phyloP scores from a whole-genome alignment of 352 stramenopile genomes.

The Globisporangium orthogonon region DNA sequence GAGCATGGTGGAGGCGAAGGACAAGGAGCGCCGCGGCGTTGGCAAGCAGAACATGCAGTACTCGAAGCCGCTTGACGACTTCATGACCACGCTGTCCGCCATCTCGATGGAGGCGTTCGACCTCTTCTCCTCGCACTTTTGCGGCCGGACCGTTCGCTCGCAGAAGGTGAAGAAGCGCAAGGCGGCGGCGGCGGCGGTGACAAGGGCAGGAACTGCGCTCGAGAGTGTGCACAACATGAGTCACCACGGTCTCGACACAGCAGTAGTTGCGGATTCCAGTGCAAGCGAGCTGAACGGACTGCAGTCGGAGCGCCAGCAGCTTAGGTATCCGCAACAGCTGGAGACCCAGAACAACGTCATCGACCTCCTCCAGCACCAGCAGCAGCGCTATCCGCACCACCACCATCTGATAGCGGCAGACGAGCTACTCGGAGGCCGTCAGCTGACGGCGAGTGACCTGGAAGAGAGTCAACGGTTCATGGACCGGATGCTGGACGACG shows the following conservation, averaged over 20 bases:
- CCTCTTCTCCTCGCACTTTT: conserved; percentile 69
- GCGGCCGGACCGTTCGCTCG: conserved; percentile 60
- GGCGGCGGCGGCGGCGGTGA: background rate
- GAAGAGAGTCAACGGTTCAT: conserved; percentile 77
- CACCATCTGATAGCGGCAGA: conserved; percentile 35
- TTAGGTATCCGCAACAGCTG: background rate
- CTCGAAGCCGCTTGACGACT: conserved; percentile 56
- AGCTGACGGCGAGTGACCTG: conserved; percentile 37
- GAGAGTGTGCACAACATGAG: background rate
- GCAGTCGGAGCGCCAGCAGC: background rate
- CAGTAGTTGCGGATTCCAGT: background rate
- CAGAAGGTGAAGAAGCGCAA: conserved; percentile 69
- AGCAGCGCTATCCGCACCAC: background rate
- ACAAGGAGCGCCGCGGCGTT: conserved; percentile 72
- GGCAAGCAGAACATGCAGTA: conserved; percentile 87
- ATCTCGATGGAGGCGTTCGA: conserved; percentile 73
- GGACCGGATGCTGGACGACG: conserved; percentile 72
- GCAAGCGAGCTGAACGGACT: background rate
- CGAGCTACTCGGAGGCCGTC: conserved; percentile 32
- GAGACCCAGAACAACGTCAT: conserved; percentile 7
- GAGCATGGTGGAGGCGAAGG: conserved; percentile 80
- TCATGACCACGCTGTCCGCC: conserved; percentile 55
- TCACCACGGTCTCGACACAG: background rate
- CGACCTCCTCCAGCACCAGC: conserved; percentile 3
- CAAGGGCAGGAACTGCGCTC: background rate